A percentile compares a stretch with the other conserved stretches of the same genome.
Conservation (phyloP, 768 basidiomycete species). For the Rhodotorula toruloides region DNA sequence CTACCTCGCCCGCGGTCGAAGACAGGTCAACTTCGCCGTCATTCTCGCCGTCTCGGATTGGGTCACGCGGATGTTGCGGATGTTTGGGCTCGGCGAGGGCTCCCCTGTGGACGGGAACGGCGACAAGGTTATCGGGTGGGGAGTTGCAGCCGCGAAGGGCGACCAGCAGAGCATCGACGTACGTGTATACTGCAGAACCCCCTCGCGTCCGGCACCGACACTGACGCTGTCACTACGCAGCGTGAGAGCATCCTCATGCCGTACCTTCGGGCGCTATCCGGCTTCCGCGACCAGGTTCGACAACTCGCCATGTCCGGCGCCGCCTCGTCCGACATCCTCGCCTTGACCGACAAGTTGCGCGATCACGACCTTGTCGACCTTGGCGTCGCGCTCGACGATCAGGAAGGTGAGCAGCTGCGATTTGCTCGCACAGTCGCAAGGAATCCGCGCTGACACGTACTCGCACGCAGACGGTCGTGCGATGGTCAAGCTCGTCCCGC, state of each 20-base stretch:
- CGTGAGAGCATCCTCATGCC: conserved; percentile 81
- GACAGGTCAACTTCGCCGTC: conserved; percentile 52
- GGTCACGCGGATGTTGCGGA: conserved; percentile 53
- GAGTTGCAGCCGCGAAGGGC: conserved; percentile 36
- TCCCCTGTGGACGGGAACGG: conserved; percentile 56
- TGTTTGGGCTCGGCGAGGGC: conserved; percentile 54
- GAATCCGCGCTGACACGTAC: not conserved
- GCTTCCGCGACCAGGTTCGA: conserved; percentile 86
- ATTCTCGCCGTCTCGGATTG: conserved; percentile 56
- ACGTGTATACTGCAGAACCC: conserved; percentile 26
- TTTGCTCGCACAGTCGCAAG: conserved; percentile 1
- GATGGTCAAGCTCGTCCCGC: conserved; percentile 82
- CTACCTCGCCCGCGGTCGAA: conserved; percentile 58
- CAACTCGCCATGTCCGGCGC: conserved; percentile 64
- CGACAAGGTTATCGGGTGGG: conserved; percentile 78
- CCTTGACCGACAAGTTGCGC: conserved; percentile 80
- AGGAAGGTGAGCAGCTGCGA: conserved; percentile 65
- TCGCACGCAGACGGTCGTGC: conserved; percentile 88
- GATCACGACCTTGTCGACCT: conserved; percentile 86
- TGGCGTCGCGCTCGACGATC: conserved; percentile 93
- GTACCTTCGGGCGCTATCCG: conserved; percentile 74
- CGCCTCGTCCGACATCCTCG: conserved; percentile 71
- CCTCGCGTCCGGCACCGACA: not conserved
- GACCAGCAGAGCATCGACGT: conserved; percentile 48
- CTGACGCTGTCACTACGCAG: conserved; percentile 49